These are phyloP conservation scores for Schwanniomyces sp. DNA, from an alignment of 805 yeast genomes.

Conservation along the genomic window DNA sequence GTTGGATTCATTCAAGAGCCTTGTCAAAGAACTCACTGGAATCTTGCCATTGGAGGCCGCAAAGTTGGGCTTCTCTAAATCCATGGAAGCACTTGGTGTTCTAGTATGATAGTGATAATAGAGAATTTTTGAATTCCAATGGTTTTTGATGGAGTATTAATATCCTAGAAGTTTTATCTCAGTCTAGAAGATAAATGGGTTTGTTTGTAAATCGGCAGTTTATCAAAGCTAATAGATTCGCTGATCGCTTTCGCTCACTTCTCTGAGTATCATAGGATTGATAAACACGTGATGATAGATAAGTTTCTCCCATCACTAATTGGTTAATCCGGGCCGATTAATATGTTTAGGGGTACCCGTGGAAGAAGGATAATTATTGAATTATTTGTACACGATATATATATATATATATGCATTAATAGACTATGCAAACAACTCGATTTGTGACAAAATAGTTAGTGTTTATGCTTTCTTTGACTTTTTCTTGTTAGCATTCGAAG, in stretches of 20 bases:
- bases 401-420: too few species aligned
- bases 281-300: not conserved
- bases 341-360: too few species aligned
- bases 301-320: not conserved
- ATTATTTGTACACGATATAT: too few species aligned
- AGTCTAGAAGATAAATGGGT: not conserved
- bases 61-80: conserved; percentile 10
- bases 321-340: not conserved
- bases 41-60: conserved; percentile 10
- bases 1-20: conserved; percentile 35
- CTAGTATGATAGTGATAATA: not conserved
- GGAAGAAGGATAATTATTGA: too few species aligned
- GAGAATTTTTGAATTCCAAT: not conserved
- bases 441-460: not conserved
- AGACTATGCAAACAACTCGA: too few species aligned
- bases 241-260: not conserved
- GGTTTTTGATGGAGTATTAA: not conserved
- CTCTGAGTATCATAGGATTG: not conserved
- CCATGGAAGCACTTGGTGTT: conserved; percentile 8
- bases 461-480: conserved; percentile 1
- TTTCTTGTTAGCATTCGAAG: conserved; percentile 2
- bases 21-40: conserved; percentile 37
- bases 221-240: not conserved
- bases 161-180: not conserved
- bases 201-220: not conserved